Percentiles rank a stretch among this genome's conserved stretches.
phyloP scores from a whole-genome alignment of 257 asterid genomes.

The Lavandula angustifolia region DNA sequence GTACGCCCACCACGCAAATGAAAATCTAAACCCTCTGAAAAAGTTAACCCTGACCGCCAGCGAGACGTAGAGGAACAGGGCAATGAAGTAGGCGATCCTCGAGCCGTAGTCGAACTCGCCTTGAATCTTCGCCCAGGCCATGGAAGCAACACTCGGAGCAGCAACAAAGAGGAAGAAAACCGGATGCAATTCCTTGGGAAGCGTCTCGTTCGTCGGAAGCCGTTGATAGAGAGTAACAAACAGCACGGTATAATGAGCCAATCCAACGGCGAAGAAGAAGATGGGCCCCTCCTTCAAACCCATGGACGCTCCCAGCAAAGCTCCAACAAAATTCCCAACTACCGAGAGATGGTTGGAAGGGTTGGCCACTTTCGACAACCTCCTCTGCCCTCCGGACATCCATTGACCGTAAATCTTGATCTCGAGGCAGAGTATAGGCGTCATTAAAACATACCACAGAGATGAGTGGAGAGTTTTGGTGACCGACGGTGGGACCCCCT shows the following conservation, averaged over 20 bases:
- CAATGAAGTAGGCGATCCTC: constrained; percentile 70
- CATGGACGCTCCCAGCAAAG: constrained; percentile 88
- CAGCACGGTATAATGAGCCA: constrained; percentile 83
- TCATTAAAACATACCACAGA: constrained; percentile 76
- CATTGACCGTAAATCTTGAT: constrained; percentile 91
- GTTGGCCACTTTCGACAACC: constrained; percentile 92
- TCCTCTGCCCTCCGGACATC: constrained; percentile 90
- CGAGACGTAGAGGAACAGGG: constrained; percentile 83
- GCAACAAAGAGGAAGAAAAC: constrained; percentile 92
- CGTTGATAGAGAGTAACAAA: constrained; percentile 92
- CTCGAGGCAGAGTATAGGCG: constrained; percentile 67
- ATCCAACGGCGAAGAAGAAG: constrained; percentile 85
- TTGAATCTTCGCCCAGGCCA: constrained; percentile 90
- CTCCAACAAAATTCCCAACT: constrained; percentile 87
- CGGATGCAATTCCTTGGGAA: constrained; percentile 92
- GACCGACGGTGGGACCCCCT: constrained; percentile 62
- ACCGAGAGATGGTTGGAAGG: constrained; percentile 78
- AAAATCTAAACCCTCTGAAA: constrained; percentile 83
- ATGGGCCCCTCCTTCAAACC: constrained; percentile 84
- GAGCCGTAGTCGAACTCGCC: constrained; percentile 75
- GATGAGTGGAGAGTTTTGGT: constrained; percentile 40
- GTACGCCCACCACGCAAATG: constrained; percentile 95
- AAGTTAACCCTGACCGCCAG: constrained; percentile 84
- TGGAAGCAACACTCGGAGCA: constrained; percentile 87
- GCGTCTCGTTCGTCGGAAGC: constrained; percentile 86